These are phyloP conservation scores for Earliella scabrosa DNA, from an alignment of 1,284 basidiomycete genomes.

Conservation along the genomic window DNA sequence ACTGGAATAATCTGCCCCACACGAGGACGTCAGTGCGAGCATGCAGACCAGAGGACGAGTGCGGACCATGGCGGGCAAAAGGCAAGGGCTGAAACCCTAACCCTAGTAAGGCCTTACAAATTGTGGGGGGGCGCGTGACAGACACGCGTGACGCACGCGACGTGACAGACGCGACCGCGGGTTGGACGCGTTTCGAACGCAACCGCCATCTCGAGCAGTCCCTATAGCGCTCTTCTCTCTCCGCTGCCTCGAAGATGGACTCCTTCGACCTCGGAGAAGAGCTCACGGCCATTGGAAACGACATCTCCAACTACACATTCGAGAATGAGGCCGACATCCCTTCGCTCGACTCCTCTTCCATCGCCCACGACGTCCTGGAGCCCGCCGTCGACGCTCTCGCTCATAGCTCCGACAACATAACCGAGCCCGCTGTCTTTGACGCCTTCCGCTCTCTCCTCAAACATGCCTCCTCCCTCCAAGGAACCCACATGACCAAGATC, in stretches of 20 bases:
- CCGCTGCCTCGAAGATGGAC: slow-evolving; percentile 22
- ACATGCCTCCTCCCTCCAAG: slow-evolving; percentile 61
- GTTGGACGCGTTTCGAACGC: slow-evolving; percentile 4
- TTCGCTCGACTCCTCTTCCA: slow-evolving; percentile 44
- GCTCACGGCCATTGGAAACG: slow-evolving; percentile 61
- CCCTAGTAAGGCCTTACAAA: slow-evolving; percentile 1
- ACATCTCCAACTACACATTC: slow-evolving; percentile 63
- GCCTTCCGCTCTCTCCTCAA: slow-evolving; percentile 82
- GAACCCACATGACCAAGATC: slow-evolving; percentile 72
- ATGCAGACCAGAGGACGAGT: not conserved
- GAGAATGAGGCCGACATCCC: slow-evolving; percentile 67
- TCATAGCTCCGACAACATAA: slow-evolving; percentile 70
- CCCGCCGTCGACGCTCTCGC: slow-evolving; percentile 80
- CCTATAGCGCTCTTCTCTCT: not conserved
- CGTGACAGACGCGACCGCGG: slow-evolving; percentile 28
- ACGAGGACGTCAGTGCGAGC: not conserved
- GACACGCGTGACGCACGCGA: slow-evolving; percentile 16
- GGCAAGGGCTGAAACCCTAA: not conserved
- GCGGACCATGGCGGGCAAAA: not conserved
- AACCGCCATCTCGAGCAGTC: not conserved
- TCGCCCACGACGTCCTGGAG: slow-evolving; percentile 53
- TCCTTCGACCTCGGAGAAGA: slow-evolving; percentile 80
- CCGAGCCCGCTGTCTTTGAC: slow-evolving; percentile 72
- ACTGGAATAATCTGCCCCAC: slow-evolving; percentile 77
- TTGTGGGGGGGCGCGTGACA: not conserved